Percentiles rank a stretch among this genome's conserved stretches.
phyloP scores from a whole-genome alignment of 2,329 filamentous ascomycete species.

The Claviceps pazoutovae region DNA sequence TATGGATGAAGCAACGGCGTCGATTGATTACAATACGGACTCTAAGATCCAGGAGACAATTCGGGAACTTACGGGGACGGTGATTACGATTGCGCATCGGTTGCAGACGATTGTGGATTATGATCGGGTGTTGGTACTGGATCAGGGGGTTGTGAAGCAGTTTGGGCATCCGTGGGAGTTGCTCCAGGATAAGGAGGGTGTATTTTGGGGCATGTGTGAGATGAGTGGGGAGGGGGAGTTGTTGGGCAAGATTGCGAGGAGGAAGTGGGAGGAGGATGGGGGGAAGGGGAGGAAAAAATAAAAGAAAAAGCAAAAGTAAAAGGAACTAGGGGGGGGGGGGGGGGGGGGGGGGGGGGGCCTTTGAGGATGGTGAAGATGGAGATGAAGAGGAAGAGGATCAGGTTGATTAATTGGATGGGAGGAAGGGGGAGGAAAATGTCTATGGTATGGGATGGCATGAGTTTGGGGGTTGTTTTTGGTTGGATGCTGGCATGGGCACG shows the following conservation, averaged over 20 bases:
- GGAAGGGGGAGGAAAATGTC: too few relatives aligned
- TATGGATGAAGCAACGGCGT: conserved; percentile 97
- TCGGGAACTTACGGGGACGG: conserved; percentile 82
- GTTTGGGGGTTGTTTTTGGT: too few relatives aligned
- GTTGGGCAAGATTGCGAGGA: conserved; percentile 40
- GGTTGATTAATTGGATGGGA: too few relatives aligned
- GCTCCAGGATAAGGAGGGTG: conserved; percentile 53
- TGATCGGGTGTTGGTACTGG: conserved; percentile 89
- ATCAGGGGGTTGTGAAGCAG: conserved; percentile 77
- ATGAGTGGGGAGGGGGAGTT: conserved; percentile 44
- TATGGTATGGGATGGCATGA: too few relatives aligned
- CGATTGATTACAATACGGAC: conserved; percentile 93
- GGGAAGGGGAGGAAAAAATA: too few relatives aligned
- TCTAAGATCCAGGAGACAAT: conserved; percentile 94
- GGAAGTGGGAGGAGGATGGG: conserved; percentile 29
- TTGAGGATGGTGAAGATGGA: too few relatives aligned
- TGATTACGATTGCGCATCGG: conserved; percentile 91
- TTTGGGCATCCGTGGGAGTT: conserved; percentile 83
- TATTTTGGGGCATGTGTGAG: conserved; percentile 51
- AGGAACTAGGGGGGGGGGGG: too few relatives aligned
- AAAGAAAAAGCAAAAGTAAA: too few relatives aligned
- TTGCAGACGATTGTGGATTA: conserved; percentile 96
- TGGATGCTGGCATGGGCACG: too few relatives aligned
- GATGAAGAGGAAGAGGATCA: too few relatives aligned
- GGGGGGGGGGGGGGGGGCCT: too few relatives aligned